Conservation (phyloP, 2,329 filamentous ascomycete species). For the Zelopaecilomyces penicillatus region DNA sequence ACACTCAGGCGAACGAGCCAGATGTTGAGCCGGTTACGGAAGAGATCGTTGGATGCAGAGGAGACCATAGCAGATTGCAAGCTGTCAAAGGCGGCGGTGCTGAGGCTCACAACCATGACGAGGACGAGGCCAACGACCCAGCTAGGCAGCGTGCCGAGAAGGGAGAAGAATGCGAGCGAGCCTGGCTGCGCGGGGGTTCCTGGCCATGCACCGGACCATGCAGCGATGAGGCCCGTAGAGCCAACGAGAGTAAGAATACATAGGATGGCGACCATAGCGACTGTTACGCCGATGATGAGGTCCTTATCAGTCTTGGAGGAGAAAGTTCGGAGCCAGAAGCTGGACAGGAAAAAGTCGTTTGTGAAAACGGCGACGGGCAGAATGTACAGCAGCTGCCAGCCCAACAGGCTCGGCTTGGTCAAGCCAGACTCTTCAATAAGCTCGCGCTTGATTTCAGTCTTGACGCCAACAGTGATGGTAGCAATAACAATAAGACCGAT, state of each 20-base stretch:
- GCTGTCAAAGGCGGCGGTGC: constrained; percentile 70
- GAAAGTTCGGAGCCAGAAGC: constrained; percentile 28
- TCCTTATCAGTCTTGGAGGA: constrained; percentile 12
- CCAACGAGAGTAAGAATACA: constrained; percentile 67
- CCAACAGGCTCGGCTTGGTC: constrained; percentile 60
- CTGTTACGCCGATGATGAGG: constrained; percentile 57
- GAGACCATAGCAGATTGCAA: constrained; percentile 79
- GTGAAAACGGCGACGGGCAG: constrained; percentile 72
- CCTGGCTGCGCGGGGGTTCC: constrained; percentile 49
- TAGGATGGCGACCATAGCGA: constrained; percentile 57
- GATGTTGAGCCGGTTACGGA: constrained; percentile 71
- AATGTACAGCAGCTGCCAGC: constrained; percentile 82
- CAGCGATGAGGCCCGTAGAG: constrained; percentile 63
- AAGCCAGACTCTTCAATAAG: constrained; percentile 62
- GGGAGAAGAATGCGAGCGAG: constrained; percentile 66
- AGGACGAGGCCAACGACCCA: constrained; percentile 81
- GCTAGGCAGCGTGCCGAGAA: constrained; percentile 61
- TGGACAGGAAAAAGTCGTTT: constrained; percentile 80
- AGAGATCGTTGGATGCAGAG: constrained; percentile 76
- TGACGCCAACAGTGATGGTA: constrained; percentile 67
- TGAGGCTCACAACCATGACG: constrained; percentile 71
- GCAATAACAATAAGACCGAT: constrained; percentile 66
- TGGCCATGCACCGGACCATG: constrained; percentile 66
- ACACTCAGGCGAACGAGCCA: constrained; percentile 64
- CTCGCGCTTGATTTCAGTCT: constrained; percentile 61